Evolutionary conservation across 495 filamentous ascomycete genomes (phyloP).

Genomic region (Tuber indicum): DNA sequence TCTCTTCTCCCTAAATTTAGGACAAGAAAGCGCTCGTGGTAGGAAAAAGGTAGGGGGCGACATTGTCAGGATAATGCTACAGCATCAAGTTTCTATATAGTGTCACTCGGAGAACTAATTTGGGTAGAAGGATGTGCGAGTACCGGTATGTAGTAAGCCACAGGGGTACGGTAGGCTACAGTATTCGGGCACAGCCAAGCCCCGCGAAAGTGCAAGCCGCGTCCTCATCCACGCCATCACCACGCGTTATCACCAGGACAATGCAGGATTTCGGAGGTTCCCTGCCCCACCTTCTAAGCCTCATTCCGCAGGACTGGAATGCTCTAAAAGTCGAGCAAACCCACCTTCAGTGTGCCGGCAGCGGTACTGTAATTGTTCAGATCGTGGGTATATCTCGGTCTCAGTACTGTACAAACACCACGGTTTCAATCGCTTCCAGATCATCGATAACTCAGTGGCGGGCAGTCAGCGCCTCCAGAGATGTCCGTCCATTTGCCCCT

Average conservation of each 20-base stretch:
- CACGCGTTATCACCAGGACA: background rate
- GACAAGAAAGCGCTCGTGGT: background rate
- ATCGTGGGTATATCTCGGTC: background rate
- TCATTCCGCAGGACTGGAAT: background rate
- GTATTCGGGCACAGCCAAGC: background rate
- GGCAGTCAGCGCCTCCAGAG: background rate
- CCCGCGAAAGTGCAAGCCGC: background rate
- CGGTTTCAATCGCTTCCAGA: background rate
- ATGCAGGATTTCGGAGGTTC: background rate
- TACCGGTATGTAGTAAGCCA: no score
- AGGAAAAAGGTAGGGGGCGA: background rate
- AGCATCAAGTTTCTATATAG: background rate
- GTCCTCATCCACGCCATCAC: background rate
- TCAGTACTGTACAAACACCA: background rate
- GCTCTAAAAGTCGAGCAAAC: background rate
- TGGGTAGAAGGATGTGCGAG: background rate
- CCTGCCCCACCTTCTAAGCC: background rate
- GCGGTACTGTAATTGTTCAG: background rate
- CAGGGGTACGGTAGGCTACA: no score
- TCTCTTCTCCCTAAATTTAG: background rate
- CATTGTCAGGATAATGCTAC: background rate
- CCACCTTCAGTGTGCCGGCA: background rate
- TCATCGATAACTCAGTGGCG: background rate
- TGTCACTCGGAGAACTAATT: background rate
- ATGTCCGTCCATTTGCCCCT: constrained; percentile 15